Conservation (phyloP, 495 filamentous ascomycete species). For the Penicillium malachiteum region DNA sequence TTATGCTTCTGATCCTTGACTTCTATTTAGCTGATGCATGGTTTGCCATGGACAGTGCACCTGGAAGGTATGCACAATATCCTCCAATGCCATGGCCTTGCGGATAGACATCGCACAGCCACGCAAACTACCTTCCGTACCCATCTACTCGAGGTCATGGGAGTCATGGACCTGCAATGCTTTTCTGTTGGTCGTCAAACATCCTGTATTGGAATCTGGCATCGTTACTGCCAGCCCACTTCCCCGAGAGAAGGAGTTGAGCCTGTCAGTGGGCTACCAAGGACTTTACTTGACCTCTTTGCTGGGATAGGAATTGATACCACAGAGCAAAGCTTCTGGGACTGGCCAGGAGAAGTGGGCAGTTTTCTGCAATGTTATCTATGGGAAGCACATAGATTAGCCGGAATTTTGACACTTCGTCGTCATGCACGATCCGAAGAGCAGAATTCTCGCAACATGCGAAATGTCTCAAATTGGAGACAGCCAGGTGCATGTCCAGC, state of each 20-base stretch:
- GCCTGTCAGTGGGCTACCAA: constrained; percentile 34
- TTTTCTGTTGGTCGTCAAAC: constrained; percentile 31
- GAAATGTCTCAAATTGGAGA: constrained; percentile 5
- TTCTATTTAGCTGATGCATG: constrained; percentile 29
- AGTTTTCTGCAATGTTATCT: constrained; percentile 33
- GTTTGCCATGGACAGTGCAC: constrained; percentile 40
- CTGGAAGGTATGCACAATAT: constrained; percentile 40
- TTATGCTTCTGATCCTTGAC: constrained; percentile 1
- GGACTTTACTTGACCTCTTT: constrained; percentile 32
- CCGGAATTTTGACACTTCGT: constrained; percentile 32
- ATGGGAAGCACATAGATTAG: constrained; percentile 37
- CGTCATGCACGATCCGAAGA: background rate
- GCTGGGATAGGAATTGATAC: constrained; percentile 27
- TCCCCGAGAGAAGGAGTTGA: constrained; percentile 21
- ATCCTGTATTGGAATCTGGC: constrained; percentile 32
- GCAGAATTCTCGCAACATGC: background rate
- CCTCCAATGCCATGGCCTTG: constrained; percentile 21
- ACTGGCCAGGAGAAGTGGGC: constrained; percentile 33
- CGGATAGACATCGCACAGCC: background rate
- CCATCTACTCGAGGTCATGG: constrained; percentile 40
- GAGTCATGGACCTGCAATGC: constrained; percentile 35
- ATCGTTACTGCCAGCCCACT: constrained; percentile 25
- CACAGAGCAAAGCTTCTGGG: constrained; percentile 34
- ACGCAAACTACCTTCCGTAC: constrained; percentile 20
- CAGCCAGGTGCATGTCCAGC: constrained; percentile 11